These are phyloP conservation scores for Dothideomycetes sp. DNA, from an alignment of 2,329 filamentous ascomycete species.

Conservation along the genomic window DNA sequence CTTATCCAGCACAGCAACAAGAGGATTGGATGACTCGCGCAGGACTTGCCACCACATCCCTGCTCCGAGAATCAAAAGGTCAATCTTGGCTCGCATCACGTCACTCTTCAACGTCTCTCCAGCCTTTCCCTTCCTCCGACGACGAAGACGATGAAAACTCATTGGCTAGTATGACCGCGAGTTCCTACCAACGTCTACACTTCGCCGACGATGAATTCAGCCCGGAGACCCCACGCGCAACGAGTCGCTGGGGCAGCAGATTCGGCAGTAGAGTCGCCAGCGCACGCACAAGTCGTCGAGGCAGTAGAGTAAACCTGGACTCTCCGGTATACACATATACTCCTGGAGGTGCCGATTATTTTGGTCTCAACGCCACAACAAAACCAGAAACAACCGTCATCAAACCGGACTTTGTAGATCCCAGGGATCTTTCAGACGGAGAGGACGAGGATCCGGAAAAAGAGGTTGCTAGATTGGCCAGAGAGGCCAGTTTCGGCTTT, in stretches of 20 bases:
- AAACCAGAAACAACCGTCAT: background rate
- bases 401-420: conserved; percentile 23
- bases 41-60: conserved; percentile 46
- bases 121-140: conserved; percentile 17
- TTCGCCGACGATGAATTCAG: conserved; percentile 22
- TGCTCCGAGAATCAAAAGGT: conserved; percentile 52
- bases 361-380: background rate
- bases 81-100: conserved; percentile 51
- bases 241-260: conserved; percentile 15
- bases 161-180: background rate
- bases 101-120: conserved; percentile 47
- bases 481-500: conserved; percentile 23
- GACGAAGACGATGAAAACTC: conserved; percentile 1
- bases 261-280: conserved; percentile 15
- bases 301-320: conserved; percentile 3
- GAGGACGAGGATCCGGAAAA: conserved; percentile 18
- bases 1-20: conserved; percentile 1
- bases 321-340: background rate
- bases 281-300: conserved; percentile 12
- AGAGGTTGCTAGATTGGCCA: conserved; percentile 23
- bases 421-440: conserved; percentile 26
- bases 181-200: conserved; percentile 21
- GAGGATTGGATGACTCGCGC: conserved; percentile 53
- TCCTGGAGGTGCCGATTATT: background rate
- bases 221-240: conserved; percentile 9